A percentile compares a stretch with the other conserved stretches of the same genome.
These are phyloP conservation scores for Amoeboaphelidium protococcarum DNA, from an alignment of 371 early-diverging fungal genomes.

Conservation along the genomic window DNA sequence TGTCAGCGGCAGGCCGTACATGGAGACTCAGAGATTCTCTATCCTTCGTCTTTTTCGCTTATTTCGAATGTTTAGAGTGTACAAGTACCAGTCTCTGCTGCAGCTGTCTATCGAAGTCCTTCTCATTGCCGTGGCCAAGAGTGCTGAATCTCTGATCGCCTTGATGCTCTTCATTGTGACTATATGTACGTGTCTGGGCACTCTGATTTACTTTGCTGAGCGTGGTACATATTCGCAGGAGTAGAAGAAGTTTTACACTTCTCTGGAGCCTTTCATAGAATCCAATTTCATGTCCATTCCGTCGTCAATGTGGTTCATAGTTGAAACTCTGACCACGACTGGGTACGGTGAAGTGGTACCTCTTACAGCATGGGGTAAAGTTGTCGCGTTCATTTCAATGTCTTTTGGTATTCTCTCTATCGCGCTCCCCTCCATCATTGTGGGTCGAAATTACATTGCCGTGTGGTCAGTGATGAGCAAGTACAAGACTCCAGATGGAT, in stretches of 20 bases:
- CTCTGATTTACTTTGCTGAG: conserved; percentile 58
- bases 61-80: conserved; percentile 48
- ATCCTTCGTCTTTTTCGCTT: conserved; percentile 50
- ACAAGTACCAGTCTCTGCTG: conserved; percentile 38
- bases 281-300: conserved; percentile 69
- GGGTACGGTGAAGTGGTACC: conserved; percentile 63
- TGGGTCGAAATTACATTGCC: conserved; percentile 55
- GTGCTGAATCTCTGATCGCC: conserved; percentile 45
- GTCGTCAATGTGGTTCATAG: conserved; percentile 49
- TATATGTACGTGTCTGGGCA: conserved; percentile 39
- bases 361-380: conserved; percentile 47
- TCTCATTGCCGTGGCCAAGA: conserved; percentile 47
- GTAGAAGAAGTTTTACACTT: conserved; percentile 31
- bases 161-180: conserved; percentile 46
- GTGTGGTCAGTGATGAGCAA: too few relatives aligned
- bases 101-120: conserved; percentile 54
- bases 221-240: conserved; percentile 46
- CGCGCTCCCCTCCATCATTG: conserved; percentile 60
- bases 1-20: conserved; percentile 33
- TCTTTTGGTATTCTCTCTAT: conserved; percentile 55
- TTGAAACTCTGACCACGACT: conserved; percentile 59
- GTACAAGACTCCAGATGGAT: too few relatives aligned
- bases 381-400: conserved; percentile 60
- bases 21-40: conserved; percentile 23
- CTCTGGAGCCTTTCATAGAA: conserved; percentile 28